Conservation (phyloP, 1,284 basidiomycete species). For the Ceratobasidium sp. region DNA sequence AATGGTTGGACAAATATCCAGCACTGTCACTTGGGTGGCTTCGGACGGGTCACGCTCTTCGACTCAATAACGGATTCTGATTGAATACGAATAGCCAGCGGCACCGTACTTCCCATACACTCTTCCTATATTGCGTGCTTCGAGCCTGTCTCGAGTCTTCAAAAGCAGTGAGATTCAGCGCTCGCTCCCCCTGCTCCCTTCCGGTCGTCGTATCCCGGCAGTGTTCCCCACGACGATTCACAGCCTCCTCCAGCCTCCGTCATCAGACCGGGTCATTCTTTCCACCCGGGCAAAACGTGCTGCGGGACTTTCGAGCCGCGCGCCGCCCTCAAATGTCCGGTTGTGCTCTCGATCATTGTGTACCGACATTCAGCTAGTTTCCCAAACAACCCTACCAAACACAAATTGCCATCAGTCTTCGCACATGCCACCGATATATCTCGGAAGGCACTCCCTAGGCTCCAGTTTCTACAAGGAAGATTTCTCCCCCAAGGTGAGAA, state of each 20-base stretch:
- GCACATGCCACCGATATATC: constrained; percentile 31
- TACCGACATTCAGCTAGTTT: constrained; percentile 16
- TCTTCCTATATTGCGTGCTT: constrained; percentile 17
- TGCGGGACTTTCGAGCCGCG: constrained; percentile 4
- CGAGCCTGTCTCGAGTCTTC: neutral
- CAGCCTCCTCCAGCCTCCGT: constrained; percentile 18
- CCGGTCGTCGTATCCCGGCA: constrained; percentile 1
- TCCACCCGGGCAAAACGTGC: constrained; percentile 4
- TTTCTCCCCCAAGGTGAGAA: constrained; percentile 36
- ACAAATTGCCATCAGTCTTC: constrained; percentile 37
- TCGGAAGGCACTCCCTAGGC: constrained; percentile 8
- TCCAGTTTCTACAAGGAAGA: constrained; percentile 27
- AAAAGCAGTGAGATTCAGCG: constrained; percentile 18
- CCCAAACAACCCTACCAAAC: constrained; percentile 32
- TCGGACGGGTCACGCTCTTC: constrained; percentile 15
- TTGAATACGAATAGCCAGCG: constrained; percentile 13
- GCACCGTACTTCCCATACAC: constrained; percentile 19
- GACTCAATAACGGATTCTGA: constrained; percentile 34
- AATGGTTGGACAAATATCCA: constrained; percentile 5
- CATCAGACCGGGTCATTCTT: neutral
- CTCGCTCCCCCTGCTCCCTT: neutral
- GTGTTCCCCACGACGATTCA: neutral
- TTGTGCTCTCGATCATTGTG: constrained; percentile 9
- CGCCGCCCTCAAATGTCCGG: constrained; percentile 22
- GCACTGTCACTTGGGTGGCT: constrained; percentile 9